phyloP scores from a whole-genome alignment of 2,329 filamentous ascomycete species.

The Escovopsis sp. region DNA sequence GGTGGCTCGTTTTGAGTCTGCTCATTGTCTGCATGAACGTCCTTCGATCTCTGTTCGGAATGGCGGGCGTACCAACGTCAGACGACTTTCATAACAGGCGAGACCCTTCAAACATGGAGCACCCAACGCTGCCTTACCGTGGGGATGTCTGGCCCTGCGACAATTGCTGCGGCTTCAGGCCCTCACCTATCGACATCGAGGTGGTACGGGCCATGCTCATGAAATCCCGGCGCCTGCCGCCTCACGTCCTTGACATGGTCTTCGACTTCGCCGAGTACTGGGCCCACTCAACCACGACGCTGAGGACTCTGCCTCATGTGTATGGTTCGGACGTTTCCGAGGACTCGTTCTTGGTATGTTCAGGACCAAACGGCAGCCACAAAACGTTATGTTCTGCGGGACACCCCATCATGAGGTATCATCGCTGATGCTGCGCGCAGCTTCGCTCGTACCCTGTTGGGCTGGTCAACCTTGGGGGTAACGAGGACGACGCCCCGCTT shows the following conservation, averaged over 20 bases:
- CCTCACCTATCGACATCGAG: constrained; percentile 33
- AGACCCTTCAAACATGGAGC: background rate
- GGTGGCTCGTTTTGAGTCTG: too few species aligned
- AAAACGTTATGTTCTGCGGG: too few species aligned
- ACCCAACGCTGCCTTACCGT: background rate
- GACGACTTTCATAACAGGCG: too few species aligned
- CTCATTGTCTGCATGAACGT: too few species aligned
- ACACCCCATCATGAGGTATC: background rate
- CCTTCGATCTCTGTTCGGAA: too few species aligned
- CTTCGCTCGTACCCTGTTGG: constrained; percentile 25
- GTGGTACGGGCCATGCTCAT: constrained; percentile 33
- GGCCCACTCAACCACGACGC: constrained; percentile 30
- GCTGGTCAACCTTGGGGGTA: constrained; percentile 15
- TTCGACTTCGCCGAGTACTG: constrained; percentile 50
- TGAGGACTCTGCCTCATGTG: constrained; percentile 14
- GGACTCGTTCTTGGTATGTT: constrained; percentile 22
- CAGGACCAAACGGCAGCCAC: too few species aligned
- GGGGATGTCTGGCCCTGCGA: constrained; percentile 1
- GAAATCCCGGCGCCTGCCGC: constrained; percentile 29
- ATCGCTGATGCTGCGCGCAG: constrained; percentile 8
- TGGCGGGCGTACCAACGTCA: too few species aligned
- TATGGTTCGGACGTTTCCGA: constrained; percentile 12
- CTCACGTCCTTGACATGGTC: constrained; percentile 40
- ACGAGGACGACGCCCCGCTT: constrained; percentile 8
- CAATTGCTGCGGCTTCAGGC: constrained; percentile 12